Base-by-base conservation (phyloP, 202 grass and related monocot species). In the Bolboschoenoplectus hybrid region DNA sequence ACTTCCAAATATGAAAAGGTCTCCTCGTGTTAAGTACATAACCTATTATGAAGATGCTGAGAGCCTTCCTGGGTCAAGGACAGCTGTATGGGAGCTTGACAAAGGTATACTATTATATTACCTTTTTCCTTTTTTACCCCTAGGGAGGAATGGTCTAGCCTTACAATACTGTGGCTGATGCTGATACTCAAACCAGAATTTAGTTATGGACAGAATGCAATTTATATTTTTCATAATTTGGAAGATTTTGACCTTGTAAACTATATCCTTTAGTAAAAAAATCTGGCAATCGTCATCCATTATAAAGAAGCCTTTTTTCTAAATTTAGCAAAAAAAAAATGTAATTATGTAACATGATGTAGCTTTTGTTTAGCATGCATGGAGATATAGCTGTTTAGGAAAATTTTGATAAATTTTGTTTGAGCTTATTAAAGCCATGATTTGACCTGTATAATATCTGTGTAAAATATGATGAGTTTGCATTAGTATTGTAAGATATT, bases 21-120 rank as follows among this genome's bases (percentile, higher is more conserved):
- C 80, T 93, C 87, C 90, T 8, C 88, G 92, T 86, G 87, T 93
- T 62, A 95, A 98, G 88, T 95, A 98, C 82, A 92, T 98, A 89
- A 98, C 95, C 10, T 98, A 93, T 84, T 98, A 92, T 56, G 93
- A 98, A 89, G 95, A 98, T 91, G 88, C 95, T 92, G 95, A 91
- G 89, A 98, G 93, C 83, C 89, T 91, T 86, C 85, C 90, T 80
- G 95, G 87, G 85, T 89, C 93, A 89, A 94, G 95, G 85, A 98
- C 92, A 75, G 91, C 95, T 80, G 93, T 98, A 56, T 98, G 95
- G 95, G 95, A 98, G 72, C 81, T 98, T 70, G 95, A 98, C 89
- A 93, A 98, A 93, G 95, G 95, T 95, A n/a, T 61, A 61, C 0
- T 61, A 0, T 67, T 26, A 26, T 26, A 26, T 26, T 26, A 26